Evolutionary conservation across 805 yeast genomes (phyloP).

Genomic region (Suhomyces faveliae): DNA sequence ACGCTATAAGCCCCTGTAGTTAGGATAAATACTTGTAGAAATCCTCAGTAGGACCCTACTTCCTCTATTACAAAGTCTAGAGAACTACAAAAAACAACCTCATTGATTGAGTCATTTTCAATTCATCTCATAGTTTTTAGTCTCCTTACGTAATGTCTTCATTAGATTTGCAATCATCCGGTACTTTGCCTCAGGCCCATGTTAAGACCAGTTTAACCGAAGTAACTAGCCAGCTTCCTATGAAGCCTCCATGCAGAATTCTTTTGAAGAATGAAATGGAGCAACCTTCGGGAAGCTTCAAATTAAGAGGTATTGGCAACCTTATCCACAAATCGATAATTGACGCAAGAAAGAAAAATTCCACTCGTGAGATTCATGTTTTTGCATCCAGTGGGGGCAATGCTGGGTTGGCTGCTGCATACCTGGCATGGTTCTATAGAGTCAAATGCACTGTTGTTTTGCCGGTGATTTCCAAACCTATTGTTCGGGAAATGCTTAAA

Average conservation of each 20-base stretch:
- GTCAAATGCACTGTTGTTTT: conserved; percentile 60
- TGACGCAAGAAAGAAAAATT: conserved; percentile 18
- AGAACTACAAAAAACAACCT: neutral
- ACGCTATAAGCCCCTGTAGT: neutral
- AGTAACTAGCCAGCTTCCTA: conserved; percentile 29
- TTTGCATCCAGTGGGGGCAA: conserved; percentile 58
- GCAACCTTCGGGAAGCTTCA: conserved; percentile 60
- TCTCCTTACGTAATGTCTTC: conserved; percentile 2
- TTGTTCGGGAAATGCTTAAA: conserved; percentile 46
- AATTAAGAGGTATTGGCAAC: conserved; percentile 54
- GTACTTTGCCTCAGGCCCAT: conserved; percentile 19
- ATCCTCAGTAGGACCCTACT: neutral
- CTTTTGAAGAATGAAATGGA: conserved; percentile 49
- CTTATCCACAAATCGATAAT: conserved; percentile 36
- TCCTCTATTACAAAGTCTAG: neutral
- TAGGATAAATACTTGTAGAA: neutral
- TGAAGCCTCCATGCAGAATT: conserved; percentile 36
- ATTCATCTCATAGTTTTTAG: neutral
- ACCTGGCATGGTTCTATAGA: conserved; percentile 36
- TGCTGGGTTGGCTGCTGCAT: conserved; percentile 56
- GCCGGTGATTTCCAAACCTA: conserved; percentile 47
- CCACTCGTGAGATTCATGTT: conserved; percentile 35
- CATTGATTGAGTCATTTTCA: neutral
- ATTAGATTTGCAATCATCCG: conserved; percentile 6
- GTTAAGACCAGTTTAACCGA: conserved; percentile 40